Evolutionary conservation across 495 filamentous ascomycete genomes (phyloP), one percentile per base, ranked within the genome.

Genomic region (Podospora pseudoanserina): DNA sequence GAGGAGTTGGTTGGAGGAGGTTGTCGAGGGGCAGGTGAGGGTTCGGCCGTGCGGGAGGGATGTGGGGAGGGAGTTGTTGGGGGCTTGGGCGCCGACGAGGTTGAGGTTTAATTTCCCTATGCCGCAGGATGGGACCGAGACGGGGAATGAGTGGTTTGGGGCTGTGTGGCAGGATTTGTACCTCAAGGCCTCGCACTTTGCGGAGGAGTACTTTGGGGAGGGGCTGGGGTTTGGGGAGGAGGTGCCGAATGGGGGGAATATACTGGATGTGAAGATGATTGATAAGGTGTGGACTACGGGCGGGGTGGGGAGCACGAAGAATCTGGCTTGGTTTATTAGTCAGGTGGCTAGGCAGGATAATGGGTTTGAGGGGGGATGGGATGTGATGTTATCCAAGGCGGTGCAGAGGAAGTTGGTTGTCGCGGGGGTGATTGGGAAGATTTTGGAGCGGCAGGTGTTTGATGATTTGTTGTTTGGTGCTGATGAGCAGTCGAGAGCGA

Each of bases 401-500:
- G 2, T 3, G 19, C 74, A 78, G 32, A 76, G 83, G 26, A 77
- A 74, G 67, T 81, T 74, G 71, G 70, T 86, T 16, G 64, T 83
- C 19, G 75, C 77, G 67, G 81, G 75, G 4, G 73, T 86, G 13
- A 61, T 85, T 1, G 74, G 72, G 9, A 79, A 76, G 72, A 71
- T 83, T 58, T 66, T 86, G 30, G 77, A 82, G 66, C 77, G 67
- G 54, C 74, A 73, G 23, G 75, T 86, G 7, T 86, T 83, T 66
- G 76, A 76, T 39, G 75, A 78, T 30, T 68, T 83, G 56, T 67
- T 85, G 1, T 86, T 83, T 68, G 82, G 84, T 4, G 81, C 76
- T 1, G 68, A 73, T 5, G 18, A 71, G 11, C 1, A 27, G 11
- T 69, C 72, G 66, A 69, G 69, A 63, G 56, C 70, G 0, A 74